Conservation (phyloP, 495 filamentous ascomycete genomes). For the Neurospora hispaniola region DNA sequence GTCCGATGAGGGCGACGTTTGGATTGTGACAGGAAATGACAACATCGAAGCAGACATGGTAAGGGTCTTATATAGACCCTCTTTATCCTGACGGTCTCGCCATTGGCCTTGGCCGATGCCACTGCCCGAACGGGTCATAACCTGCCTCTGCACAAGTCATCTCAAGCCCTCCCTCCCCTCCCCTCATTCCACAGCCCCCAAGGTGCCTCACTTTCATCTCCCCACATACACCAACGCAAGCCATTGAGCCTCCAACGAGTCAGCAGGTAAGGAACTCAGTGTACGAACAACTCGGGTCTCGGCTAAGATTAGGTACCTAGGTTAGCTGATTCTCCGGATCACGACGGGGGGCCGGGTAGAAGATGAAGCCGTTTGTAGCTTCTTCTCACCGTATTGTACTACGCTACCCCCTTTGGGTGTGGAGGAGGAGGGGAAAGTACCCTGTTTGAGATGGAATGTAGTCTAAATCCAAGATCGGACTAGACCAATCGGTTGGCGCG, state of each 20-base stretch:
- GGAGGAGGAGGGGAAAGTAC: background rate
- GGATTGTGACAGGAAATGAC: background rate
- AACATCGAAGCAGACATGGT: background rate
- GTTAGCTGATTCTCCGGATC: background rate
- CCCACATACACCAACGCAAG: background rate
- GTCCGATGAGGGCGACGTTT: background rate
- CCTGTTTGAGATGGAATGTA: background rate
- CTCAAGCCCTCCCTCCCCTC: background rate
- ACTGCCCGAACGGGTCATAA: background rate
- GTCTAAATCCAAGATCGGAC: background rate
- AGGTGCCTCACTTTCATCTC: background rate
- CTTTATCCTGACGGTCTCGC: background rate
- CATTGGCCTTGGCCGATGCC: too few relatives aligned
- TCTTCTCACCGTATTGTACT: background rate
- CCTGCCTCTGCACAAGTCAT: background rate
- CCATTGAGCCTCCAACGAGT: background rate
- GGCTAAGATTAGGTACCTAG: background rate
- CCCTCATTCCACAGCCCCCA: background rate
- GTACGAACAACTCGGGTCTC: background rate
- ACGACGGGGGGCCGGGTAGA: background rate
- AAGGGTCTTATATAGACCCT: background rate
- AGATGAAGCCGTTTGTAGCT: background rate
- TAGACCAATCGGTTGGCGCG: background rate
- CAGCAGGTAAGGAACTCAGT: background rate
- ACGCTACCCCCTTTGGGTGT: background rate